Evolutionary conservation across 305 asterid genomes (phyloP), one percentile per base, ranked within the genome.

Genomic region (Solanum hybrid): DNA sequence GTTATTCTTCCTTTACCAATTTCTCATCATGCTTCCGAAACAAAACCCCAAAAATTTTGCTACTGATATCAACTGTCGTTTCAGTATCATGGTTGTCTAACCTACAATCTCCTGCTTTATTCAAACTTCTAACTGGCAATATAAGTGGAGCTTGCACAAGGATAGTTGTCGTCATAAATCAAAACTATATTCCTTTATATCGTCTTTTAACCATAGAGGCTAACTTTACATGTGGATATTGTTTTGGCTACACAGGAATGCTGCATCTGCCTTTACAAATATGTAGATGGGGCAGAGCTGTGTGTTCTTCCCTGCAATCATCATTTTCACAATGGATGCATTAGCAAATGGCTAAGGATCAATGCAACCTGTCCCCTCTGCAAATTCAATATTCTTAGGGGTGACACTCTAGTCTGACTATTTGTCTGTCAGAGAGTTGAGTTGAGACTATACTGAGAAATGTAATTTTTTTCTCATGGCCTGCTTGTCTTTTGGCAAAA

Each of bases 331-430:
- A 91, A 91, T 88, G 91, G 89, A 72, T 97, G 98, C 95, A 91
- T 97, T 19, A 78, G 94, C 7, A 95, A 94, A 88, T 97, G 99
- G 99, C 98, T 97, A 86, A 94, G 95, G 42, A 95, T 95, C 89
- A 95, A 95, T 26, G 97, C 99, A 15, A 95, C 97, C 26, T 97
- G 99, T 51, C 99, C 98, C 36, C 98, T 97, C 71, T 97, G 99
- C 97, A 97, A 95, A 88, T 94, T 92, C 90, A 94, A 95, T 91
- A 95, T 95, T 86, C 95, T 92, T 90, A 92, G 90, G 88, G 95
- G 92, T 86, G 97, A 96, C 32, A 91, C 64, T 75, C 88, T 94
- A 91, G 98, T 95, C 88, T 95, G 92, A 95, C 71, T 40, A 45
- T 31, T 85, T 85, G 45, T 22, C n/a, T 19, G 31, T 56, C 42